Conservation (phyloP, 106 monocot genomes). For the Apostasia shenzhenica region DNA sequence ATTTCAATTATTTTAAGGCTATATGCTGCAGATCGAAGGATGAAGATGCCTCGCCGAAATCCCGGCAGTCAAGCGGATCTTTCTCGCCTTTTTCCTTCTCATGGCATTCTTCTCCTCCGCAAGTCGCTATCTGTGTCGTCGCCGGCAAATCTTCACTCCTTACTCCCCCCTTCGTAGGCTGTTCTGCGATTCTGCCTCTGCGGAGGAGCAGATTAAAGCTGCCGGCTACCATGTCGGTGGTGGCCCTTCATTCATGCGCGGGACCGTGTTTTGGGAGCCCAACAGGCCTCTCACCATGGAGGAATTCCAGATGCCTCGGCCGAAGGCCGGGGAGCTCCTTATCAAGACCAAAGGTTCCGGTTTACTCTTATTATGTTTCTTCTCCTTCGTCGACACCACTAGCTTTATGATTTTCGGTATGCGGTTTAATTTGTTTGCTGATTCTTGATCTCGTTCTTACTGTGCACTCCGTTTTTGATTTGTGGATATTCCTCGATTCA, state of each 20-base stretch:
- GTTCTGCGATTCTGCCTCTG: slow-evolving; percentile 2
- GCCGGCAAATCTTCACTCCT: slow-evolving; percentile 7
- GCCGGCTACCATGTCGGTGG: slow-evolving; percentile 70
- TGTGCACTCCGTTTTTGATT: no score
- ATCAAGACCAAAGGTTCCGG: slow-evolving; percentile 85
- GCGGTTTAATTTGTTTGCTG: no score
- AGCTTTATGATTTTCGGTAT: no score
- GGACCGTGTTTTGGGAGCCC: slow-evolving; percentile 89
- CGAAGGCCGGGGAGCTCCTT: slow-evolving; percentile 90
- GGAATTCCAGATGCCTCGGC: slow-evolving; percentile 87
- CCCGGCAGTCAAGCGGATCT: no score
- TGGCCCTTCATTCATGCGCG: slow-evolving; percentile 81
- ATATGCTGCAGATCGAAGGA: no score
- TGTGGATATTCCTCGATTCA: no score
- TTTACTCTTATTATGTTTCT: neutral
- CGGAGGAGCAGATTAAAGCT: slow-evolving; percentile 26
- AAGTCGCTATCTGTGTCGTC: slow-evolving; percentile 35
- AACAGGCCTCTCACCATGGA: slow-evolving; percentile 69
- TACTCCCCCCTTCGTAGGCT: neutral
- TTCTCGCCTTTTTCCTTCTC: neutral
- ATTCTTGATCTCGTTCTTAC: no score
- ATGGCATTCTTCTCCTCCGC: slow-evolving; percentile 29
- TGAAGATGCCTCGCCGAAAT: no score
- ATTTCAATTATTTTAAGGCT: no score
- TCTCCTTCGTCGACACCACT: no score